Evolutionary conservation across 768 basidiomycete genomes (phyloP).

Genomic region (Calvatia gigantea): DNA sequence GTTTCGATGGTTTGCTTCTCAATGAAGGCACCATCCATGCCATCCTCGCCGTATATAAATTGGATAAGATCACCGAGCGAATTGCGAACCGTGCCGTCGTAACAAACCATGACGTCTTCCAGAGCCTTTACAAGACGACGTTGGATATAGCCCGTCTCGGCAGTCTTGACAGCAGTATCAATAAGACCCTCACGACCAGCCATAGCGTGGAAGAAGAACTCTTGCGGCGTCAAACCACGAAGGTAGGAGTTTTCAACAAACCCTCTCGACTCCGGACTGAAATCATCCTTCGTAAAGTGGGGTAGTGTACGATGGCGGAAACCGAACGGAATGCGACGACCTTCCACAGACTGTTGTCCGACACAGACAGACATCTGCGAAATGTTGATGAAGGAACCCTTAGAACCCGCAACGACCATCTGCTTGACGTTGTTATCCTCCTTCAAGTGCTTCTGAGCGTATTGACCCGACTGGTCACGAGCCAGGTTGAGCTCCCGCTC

Average conservation of each 20-base stretch:
- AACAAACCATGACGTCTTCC: conserved; percentile 96
- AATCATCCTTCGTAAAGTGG: conserved; percentile 98
- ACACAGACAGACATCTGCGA: conserved; percentile 99
- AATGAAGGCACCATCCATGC: conserved; percentile 98
- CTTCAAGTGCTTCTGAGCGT: conserved; percentile 96
- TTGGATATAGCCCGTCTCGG: conserved; percentile 99
- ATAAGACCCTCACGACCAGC: conserved; percentile 98
- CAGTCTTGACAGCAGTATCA: conserved; percentile 99
- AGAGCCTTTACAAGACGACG: conserved; percentile 96
- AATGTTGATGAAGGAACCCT: conserved; percentile 99
- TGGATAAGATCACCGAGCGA: conserved; percentile 95
- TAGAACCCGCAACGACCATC: conserved; percentile 99
- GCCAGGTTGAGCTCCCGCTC: conserved; percentile 91
- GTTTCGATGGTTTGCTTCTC: conserved; percentile 94
- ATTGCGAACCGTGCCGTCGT: conserved; percentile 97
- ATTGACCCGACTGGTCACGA: conserved; percentile 93
- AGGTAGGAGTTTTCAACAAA: conserved; percentile 99
- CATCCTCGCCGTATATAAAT: conserved; percentile 97
- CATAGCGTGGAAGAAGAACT: conserved; percentile 99
- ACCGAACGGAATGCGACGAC: conserved; percentile 96
- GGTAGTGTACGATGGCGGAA: conserved; percentile 96
- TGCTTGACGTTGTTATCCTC: conserved; percentile 99
- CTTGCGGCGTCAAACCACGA: conserved; percentile 93
- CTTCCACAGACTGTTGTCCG: conserved; percentile 97
- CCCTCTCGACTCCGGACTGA: conserved; percentile 94